These are phyloP conservation scores for Penicillium sp. DNA, from an alignment of 2,329 filamentous ascomycete species.

Conservation along the genomic window DNA sequence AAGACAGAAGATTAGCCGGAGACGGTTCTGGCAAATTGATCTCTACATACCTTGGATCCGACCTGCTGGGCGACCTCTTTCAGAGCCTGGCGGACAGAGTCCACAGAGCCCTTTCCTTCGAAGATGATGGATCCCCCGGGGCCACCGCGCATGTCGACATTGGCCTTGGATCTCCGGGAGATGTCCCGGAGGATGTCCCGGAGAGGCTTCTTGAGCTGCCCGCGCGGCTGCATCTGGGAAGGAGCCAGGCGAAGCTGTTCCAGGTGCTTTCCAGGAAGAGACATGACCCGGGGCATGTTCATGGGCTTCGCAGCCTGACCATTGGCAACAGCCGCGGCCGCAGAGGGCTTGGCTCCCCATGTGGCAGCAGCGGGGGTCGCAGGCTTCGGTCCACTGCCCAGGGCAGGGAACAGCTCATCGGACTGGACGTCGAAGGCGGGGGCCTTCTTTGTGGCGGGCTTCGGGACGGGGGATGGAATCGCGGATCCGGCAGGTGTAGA, in stretches of 20 bases:
- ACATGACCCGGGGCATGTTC: slow-evolving; percentile 58
- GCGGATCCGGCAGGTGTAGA: slow-evolving; percentile 28
- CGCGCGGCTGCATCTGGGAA: slow-evolving; percentile 71
- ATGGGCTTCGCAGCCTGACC: slow-evolving; percentile 51
- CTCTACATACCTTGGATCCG: slow-evolving; percentile 68
- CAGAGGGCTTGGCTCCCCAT: slow-evolving; percentile 64
- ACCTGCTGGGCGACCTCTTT: slow-evolving; percentile 87
- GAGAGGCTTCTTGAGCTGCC: slow-evolving; percentile 79
- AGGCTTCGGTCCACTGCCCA: slow-evolving; percentile 70
- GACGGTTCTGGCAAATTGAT: background rate
- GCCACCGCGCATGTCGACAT: slow-evolving; percentile 72
- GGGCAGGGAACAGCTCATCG: slow-evolving; percentile 89
- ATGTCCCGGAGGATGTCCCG: slow-evolving; percentile 85
- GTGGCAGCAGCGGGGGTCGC: slow-evolving; percentile 63
- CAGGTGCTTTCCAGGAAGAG: slow-evolving; percentile 77
- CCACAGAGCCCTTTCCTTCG: slow-evolving; percentile 78
- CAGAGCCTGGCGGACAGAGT: slow-evolving; percentile 81
- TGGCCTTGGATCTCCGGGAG: slow-evolving; percentile 86
- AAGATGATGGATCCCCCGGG: slow-evolving; percentile 73
- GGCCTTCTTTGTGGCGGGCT: slow-evolving; percentile 41
- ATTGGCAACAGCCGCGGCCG: slow-evolving; percentile 42
- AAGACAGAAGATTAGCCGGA: slow-evolving; percentile 5
- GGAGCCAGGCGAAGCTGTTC: slow-evolving; percentile 73
- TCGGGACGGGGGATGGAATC: slow-evolving; percentile 40
- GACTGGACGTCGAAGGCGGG: slow-evolving; percentile 74